A percentile compares a stretch with the other conserved stretches of the same genome.
These are phyloP conservation scores for Termitomyces bulborhizus DNA, from an alignment of 768 basidiomycete species.

Conservation along the genomic window DNA sequence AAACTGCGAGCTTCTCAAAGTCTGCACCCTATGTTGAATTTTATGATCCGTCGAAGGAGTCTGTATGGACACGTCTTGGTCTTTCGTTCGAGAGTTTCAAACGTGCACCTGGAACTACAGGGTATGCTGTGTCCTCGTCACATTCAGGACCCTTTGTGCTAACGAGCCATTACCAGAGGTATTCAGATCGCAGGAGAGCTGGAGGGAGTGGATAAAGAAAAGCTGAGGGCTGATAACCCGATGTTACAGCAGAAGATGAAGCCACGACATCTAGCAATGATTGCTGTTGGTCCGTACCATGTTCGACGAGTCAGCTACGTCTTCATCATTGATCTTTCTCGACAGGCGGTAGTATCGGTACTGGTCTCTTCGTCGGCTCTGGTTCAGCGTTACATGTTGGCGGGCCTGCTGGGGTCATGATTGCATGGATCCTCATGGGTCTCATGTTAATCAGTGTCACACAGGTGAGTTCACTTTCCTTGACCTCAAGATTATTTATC, in stretches of 20 bases:
- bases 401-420: constrained; percentile 37
- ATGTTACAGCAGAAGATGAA: constrained; percentile 46
- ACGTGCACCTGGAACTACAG: constrained; percentile 39
- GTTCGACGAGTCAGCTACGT: background rate
- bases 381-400: constrained; percentile 31
- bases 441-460: constrained; percentile 44
- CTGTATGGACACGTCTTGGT: constrained; percentile 37
- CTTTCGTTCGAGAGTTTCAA: constrained; percentile 38
- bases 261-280: constrained; percentile 40
- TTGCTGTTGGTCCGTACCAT: constrained; percentile 35
- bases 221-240: constrained; percentile 31
- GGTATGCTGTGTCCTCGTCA: constrained; percentile 21
- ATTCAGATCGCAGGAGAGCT: constrained; percentile 28
- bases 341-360: constrained; percentile 41
- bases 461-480: constrained; percentile 22
- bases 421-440: constrained; percentile 40
- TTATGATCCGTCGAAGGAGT: constrained; percentile 43
- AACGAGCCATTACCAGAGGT: constrained; percentile 21
- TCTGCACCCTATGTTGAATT: constrained; percentile 26
- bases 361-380: constrained; percentile 43
- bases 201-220: constrained; percentile 28
- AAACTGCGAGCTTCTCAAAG: constrained; percentile 24
- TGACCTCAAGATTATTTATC: background rate
- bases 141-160: background rate
- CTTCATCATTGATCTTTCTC: background rate